Evolutionary conservation across 805 yeast species (phyloP).

Genomic region (Lipomyces orientalis): DNA sequence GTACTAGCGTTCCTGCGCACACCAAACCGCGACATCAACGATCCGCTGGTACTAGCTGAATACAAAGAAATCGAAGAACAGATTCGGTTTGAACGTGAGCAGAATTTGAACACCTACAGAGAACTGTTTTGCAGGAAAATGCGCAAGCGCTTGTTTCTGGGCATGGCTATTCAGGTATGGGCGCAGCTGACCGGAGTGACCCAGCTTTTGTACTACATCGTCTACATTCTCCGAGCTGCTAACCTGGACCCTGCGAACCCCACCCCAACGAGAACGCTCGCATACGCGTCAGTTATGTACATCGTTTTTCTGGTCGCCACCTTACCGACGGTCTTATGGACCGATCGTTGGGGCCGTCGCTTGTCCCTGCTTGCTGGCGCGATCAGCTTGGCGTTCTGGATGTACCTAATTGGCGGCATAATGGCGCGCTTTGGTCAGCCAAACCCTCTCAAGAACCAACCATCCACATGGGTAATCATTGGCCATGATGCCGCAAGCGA

Average conservation of each 20-base stretch:
- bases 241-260: too few relatives aligned
- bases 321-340: slow-evolving; percentile 57
- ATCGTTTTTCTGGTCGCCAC: slow-evolving; percentile 56
- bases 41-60: slow-evolving; percentile 69
- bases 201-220: too few relatives aligned
- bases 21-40: slow-evolving; percentile 77
- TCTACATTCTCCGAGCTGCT: too few relatives aligned
- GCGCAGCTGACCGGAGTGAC: too few relatives aligned
- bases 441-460: too few relatives aligned
- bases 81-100: slow-evolving; percentile 73
- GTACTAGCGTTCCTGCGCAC: slow-evolving; percentile 80
- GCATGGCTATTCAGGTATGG: slow-evolving; percentile 74
- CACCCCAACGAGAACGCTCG: too few relatives aligned
- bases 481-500: too few relatives aligned
- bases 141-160: slow-evolving; percentile 89
- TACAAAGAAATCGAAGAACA: slow-evolving; percentile 80
- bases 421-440: too few relatives aligned
- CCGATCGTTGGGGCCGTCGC: slow-evolving; percentile 73
- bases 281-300: too few relatives aligned
- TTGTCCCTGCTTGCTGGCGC: slow-evolving; percentile 65
- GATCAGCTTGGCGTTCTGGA: slow-evolving; percentile 56
- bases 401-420: slow-evolving; percentile 21
- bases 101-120: background rate
- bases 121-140: slow-evolving; percentile 41
- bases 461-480: too few relatives aligned